phyloP scores from a whole-genome alignment of 2,329 filamentous ascomycete genomes.

The Pseudogymnoascus verrucosus region DNA sequence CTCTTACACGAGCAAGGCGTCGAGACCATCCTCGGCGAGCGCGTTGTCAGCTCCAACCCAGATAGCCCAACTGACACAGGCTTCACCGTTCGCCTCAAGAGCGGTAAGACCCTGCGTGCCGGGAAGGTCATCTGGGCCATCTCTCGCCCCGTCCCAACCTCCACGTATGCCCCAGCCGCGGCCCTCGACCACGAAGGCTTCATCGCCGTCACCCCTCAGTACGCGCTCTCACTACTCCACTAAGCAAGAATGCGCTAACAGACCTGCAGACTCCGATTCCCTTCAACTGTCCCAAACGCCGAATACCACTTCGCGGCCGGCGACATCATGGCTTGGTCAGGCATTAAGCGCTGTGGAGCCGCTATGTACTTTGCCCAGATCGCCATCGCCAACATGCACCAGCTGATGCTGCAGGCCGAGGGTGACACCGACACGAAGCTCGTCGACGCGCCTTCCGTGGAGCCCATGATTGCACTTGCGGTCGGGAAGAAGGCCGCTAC shows the following conservation, averaged over 20 bases:
- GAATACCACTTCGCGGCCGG: constrained; percentile 60
- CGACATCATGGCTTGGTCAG: constrained; percentile 63
- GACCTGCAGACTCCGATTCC: constrained; percentile 45
- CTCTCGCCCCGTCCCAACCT: constrained; percentile 53
- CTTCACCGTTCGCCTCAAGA: constrained; percentile 41
- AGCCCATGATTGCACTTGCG: constrained; percentile 62
- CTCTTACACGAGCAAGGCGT: constrained; percentile 56
- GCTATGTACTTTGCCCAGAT: constrained; percentile 68
- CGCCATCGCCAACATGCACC: constrained; percentile 59
- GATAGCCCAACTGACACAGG: constrained; percentile 37
- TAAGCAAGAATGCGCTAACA: constrained; percentile 8
- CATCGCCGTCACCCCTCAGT: constrained; percentile 53
- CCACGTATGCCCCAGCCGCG: constrained; percentile 50
- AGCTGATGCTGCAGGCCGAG: constrained; percentile 44
- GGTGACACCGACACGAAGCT: constrained; percentile 37
- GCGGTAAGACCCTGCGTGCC: constrained; percentile 50
- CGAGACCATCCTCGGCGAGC: constrained; percentile 53
- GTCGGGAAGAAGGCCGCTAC: constrained; percentile 62
- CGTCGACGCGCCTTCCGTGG: constrained; percentile 43
- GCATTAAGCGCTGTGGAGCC: constrained; percentile 70
- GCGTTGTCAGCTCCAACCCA: constrained; percentile 43
- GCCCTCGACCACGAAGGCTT: constrained; percentile 57
- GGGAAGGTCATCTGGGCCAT: constrained; percentile 64
- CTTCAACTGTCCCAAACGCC: constrained; percentile 45
- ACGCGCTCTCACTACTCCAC: constrained; percentile 23